phyloP scores from a whole-genome alignment of 202 grass and related monocot species.

The Schoenoplectus tabernaemontani region DNA sequence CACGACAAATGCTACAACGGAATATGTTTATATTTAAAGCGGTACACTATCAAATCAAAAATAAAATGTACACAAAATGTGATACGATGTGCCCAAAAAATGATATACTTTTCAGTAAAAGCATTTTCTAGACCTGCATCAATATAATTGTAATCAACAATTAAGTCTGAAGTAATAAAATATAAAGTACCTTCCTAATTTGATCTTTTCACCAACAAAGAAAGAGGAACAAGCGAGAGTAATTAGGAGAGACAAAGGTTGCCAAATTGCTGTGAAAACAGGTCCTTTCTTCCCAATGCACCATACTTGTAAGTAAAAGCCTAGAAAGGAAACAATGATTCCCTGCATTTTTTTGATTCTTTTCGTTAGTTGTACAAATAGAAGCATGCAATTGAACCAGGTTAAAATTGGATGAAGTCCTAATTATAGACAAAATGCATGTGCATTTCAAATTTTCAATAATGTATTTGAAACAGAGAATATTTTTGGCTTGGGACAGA shows the following conservation, averaged over 20 bases:
- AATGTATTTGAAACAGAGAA: not conserved
- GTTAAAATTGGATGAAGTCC: not conserved
- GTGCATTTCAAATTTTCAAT: not conserved
- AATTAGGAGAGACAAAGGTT: slow-evolving; percentile 49
- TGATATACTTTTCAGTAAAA: no score
- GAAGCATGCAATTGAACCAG: not conserved
- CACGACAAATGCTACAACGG: not conserved
- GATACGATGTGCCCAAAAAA: not conserved
- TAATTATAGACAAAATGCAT: not conserved
- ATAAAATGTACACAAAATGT: no score
- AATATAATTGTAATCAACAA: not conserved
- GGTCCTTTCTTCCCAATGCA: slow-evolving; percentile 63
- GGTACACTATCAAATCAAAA: no score
- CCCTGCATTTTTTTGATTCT: slow-evolving; percentile 25
- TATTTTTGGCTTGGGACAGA: not conserved
- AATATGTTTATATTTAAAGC: no score
- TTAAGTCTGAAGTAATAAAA: not conserved
- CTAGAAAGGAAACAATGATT: slow-evolving; percentile 44
- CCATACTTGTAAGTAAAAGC: slow-evolving; percentile 71
- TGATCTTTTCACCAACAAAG: slow-evolving; percentile 58
- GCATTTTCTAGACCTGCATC: not conserved
- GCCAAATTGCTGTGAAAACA: slow-evolving; percentile 65
- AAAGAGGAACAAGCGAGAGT: slow-evolving; percentile 64
- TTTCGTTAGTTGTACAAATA: not conserved
- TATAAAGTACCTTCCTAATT: slow-evolving; percentile 38